These are phyloP conservation scores for Quercus rubra DNA, from an alignment of 306 rosid genomes.

Conservation along the genomic window DNA sequence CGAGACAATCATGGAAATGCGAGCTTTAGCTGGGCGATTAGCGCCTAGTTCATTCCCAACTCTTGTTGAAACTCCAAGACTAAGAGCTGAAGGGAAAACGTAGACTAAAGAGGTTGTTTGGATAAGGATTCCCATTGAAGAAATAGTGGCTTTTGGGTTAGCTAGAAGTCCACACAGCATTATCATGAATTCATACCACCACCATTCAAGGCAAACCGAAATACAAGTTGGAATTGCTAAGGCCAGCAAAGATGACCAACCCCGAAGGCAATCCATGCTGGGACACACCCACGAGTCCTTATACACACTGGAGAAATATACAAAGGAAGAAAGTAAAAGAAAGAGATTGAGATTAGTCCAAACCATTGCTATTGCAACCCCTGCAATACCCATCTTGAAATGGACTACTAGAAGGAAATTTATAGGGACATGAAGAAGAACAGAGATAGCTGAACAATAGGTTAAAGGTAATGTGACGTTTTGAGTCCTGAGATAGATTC, in stretches of 20 bases:
- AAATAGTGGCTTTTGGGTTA: constrained; percentile 77
- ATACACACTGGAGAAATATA: constrained; percentile 67
- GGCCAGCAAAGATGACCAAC: constrained; percentile 72
- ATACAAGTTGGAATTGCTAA: constrained; percentile 81
- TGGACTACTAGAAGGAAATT: constrained; percentile 67
- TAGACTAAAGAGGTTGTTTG: constrained; percentile 84
- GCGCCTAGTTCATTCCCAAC: constrained; percentile 83
- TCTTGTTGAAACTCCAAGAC: constrained; percentile 84
- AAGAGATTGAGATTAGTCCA: constrained; percentile 68
- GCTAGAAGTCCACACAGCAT: constrained; percentile 70
- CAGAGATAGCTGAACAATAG: constrained; percentile 74
- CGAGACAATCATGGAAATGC: constrained; percentile 70
- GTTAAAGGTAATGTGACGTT: constrained; percentile 73
- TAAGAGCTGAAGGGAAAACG: constrained; percentile 82
- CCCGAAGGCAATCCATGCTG: constrained; percentile 60
- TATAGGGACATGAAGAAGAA: constrained; percentile 74
- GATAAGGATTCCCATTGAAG: constrained; percentile 91
- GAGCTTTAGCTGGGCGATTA: constrained; percentile 66
- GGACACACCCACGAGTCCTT: constrained; percentile 89
- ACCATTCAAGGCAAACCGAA: constrained; percentile 96
- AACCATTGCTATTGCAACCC: constrained; percentile 87
- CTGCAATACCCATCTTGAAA: constrained; percentile 70
- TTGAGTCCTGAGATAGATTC: constrained; percentile 80
- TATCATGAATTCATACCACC: constrained; percentile 99
- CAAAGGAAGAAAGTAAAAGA: constrained; percentile 50